Percentiles rank a stretch among this genome's conserved stretches.
Evolutionary conservation across 169 alveolate species (phyloP).

Genomic region (Ichthyophthirius multifiliis): DNA sequence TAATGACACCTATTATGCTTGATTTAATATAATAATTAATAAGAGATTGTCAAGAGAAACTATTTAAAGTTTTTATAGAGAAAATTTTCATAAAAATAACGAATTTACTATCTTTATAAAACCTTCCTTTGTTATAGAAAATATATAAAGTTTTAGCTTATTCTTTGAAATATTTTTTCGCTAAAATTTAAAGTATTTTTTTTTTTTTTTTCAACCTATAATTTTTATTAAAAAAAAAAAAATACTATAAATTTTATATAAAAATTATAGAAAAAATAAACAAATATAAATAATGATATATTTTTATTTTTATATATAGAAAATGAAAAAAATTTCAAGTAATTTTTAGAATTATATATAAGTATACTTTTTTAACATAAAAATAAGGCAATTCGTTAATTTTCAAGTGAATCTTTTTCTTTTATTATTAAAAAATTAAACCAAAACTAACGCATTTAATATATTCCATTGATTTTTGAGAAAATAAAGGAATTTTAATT

Average conservation of each 20-base stretch:
- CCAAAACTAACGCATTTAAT: background rate
- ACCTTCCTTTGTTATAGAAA: background rate
- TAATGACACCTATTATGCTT: background rate
- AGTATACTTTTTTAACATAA: background rate
- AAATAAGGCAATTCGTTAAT: background rate
- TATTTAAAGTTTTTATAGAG: background rate
- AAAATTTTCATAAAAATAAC: background rate
- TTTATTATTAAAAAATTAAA: constrained; percentile 1
- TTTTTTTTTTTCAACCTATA: too few relatives aligned
- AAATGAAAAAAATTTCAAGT: background rate
- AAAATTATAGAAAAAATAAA: background rate
- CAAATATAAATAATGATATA: too few relatives aligned
- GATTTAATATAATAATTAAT: background rate
- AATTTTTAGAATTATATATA: background rate
- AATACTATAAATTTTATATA: too few relatives aligned
- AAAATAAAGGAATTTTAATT: background rate
- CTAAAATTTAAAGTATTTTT: background rate
- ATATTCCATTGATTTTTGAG: background rate
- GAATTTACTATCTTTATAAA: background rate
- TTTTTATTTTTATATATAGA: background rate
- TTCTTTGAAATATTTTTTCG: background rate
- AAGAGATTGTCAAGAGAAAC: background rate
- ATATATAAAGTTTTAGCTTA: background rate
- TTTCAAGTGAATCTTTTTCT: background rate
- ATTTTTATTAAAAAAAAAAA: too few relatives aligned